A percentile compares a stretch with the other conserved stretches of the same genome.
phyloP scores from a whole-genome alignment of 768 basidiomycete genomes.

The Macrolepiota fuliginosa region DNA sequence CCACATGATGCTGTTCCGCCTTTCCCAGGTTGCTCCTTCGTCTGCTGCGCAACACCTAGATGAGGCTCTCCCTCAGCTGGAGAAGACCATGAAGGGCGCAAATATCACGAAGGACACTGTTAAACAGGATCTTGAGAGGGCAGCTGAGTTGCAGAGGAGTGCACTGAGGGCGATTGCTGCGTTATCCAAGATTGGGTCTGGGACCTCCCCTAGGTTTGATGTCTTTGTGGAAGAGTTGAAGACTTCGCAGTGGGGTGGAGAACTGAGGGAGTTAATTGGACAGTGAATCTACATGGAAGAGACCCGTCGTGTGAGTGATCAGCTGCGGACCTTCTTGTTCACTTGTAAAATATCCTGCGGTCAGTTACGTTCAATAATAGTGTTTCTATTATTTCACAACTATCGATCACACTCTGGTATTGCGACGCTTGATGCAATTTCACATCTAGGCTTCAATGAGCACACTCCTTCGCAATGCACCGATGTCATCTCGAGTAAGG shows the following conservation, averaged over 20 bases:
- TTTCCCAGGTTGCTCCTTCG: slow-evolving; percentile 82
- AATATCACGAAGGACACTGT: slow-evolving; percentile 93
- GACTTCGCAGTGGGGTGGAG: slow-evolving; percentile 61
- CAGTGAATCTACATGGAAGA: slow-evolving; percentile 1
- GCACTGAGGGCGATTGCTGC: slow-evolving; percentile 86
- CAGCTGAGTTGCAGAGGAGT: slow-evolving; percentile 88
- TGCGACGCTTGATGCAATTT: background rate
- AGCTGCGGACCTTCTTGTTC: background rate
- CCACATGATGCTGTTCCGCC: slow-evolving; percentile 92
- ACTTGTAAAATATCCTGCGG: background rate
- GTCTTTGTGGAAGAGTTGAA: slow-evolving; percentile 71
- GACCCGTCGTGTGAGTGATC: background rate
- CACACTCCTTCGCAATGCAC: background rate
- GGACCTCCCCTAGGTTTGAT: slow-evolving; percentile 75
- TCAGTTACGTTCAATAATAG: background rate
- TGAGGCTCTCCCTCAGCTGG: slow-evolving; percentile 78
- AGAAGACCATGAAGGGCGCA: slow-evolving; percentile 87
- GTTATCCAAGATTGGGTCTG: slow-evolving; percentile 69
- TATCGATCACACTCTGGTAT: background rate
- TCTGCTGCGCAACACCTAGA: slow-evolving; percentile 83
- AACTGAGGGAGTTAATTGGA: slow-evolving; percentile 61
- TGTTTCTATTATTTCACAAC: background rate
- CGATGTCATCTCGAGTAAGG: slow-evolving; percentile 17
- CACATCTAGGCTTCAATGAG: background rate
- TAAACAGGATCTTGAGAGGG: slow-evolving; percentile 86